phyloP scores from a whole-genome alignment of 495 filamentous ascomycete species.

The Podospora anserina region DNA sequence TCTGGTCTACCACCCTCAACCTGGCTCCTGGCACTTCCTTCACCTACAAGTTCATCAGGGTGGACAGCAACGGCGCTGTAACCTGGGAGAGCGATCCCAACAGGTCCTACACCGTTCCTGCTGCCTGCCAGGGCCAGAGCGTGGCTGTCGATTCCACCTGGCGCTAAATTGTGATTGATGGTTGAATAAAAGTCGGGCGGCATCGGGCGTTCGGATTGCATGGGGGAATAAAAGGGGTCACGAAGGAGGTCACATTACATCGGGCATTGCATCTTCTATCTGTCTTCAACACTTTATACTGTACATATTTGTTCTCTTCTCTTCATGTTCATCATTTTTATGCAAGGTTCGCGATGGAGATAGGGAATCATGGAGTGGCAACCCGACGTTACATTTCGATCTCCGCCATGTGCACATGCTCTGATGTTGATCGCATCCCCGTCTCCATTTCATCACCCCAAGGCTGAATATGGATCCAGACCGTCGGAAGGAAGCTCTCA shows the following conservation, averaged over 20 bases:
- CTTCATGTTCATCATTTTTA: neutral
- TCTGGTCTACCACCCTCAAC: constrained; percentile 54
- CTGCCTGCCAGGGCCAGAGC: constrained; percentile 42
- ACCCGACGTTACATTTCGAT: neutral
- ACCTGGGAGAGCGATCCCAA: constrained; percentile 67
- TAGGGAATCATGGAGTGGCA: neutral
- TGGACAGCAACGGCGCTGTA: constrained; percentile 52
- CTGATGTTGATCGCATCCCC: neutral
- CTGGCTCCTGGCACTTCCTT: constrained; percentile 55
- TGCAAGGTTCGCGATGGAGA: neutral
- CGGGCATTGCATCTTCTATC: neutral
- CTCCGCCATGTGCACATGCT: neutral
- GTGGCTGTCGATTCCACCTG: constrained; percentile 27
- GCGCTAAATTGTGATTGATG: neutral
- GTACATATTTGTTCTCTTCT: neutral
- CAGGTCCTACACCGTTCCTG: constrained; percentile 55
- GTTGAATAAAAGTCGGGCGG: neutral
- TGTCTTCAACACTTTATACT: neutral
- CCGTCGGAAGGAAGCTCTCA: neutral
- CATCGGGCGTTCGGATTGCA: neutral
- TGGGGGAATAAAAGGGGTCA: neutral
- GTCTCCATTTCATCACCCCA: neutral
- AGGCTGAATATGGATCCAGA: neutral
- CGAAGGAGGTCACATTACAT: neutral
- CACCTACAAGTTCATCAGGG: constrained; percentile 67